Evolutionary conservation across 1,139 yeast species (phyloP).

Genomic region (Candida buenavistaensis): DNA sequence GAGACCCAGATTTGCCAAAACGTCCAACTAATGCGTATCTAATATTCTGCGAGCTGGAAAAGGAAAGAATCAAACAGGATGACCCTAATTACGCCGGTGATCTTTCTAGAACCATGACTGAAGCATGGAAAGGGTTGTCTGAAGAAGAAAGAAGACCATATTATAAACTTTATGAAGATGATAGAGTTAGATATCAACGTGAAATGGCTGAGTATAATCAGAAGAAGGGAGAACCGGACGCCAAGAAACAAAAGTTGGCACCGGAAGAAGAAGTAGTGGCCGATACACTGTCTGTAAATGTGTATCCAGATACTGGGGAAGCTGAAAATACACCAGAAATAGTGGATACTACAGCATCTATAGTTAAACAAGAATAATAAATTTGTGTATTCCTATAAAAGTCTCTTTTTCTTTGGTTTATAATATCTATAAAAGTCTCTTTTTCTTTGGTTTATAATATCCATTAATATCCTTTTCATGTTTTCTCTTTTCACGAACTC

Average conservation of each 20-base stretch:
- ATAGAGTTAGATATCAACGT: slow-evolving; percentile 68
- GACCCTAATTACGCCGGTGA: slow-evolving; percentile 56
- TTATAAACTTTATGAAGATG: slow-evolving; percentile 76
- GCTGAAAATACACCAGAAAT: slow-evolving; percentile 10
- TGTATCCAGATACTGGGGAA: slow-evolving; percentile 20
- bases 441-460: slow-evolving; percentile 65
- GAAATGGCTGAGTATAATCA: slow-evolving; percentile 69
- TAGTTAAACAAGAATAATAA: background rate
- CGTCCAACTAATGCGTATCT: slow-evolving; percentile 89
- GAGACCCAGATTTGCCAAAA: slow-evolving; percentile 85
- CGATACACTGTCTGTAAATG: no score
- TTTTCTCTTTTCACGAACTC: slow-evolving; percentile 75
- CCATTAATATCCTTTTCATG: slow-evolving; percentile 77
- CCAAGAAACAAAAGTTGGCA: slow-evolving; percentile 27
- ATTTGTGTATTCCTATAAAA: background rate
- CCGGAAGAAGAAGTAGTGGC: slow-evolving; percentile 43
- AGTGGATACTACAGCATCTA: slow-evolving; percentile 6
- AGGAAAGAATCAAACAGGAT: slow-evolving; percentile 66
- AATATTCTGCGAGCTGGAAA: slow-evolving; percentile 83
- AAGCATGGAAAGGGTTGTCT: slow-evolving; percentile 77
- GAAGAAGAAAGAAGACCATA: slow-evolving; percentile 75
- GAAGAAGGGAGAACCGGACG: slow-evolving; percentile 22
- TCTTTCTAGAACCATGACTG: slow-evolving; percentile 76
- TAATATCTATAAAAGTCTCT: slow-evolving; percentile 16
- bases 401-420: background rate